Percentiles rank a stretch among this genome's conserved stretches.
These are phyloP conservation scores for Phascolomyces articulosus DNA, from an alignment of 371 early-diverging fungal genomes.

Conservation along the genomic window DNA sequence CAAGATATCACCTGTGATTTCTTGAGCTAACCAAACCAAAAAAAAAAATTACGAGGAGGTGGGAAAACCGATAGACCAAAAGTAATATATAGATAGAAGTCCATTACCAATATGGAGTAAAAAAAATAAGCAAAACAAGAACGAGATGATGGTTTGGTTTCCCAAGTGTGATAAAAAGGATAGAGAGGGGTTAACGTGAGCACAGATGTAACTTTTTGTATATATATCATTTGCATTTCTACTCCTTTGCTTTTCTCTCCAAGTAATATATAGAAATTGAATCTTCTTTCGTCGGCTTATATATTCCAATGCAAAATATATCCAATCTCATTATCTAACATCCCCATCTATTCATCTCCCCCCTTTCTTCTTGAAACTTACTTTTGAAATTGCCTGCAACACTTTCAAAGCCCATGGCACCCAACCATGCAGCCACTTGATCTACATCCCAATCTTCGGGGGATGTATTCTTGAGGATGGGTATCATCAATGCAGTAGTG, in stretches of 20 bases:
- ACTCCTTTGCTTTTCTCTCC: background rate
- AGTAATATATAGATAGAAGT: too few species aligned
- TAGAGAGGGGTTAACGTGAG: background rate
- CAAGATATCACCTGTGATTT: slow-evolving; percentile 65
- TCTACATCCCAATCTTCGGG: slow-evolving; percentile 40
- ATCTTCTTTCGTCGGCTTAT: too few species aligned
- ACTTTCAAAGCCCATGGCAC: slow-evolving; percentile 50
- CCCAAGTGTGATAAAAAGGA: too few species aligned
- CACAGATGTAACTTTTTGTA: background rate
- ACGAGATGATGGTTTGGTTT: too few species aligned
- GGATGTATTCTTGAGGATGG: slow-evolving; percentile 13
- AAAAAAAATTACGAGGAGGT: background rate
- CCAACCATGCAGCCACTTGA: slow-evolving; percentile 37
- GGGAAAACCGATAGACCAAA: too few species aligned
- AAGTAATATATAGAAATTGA: too few species aligned
- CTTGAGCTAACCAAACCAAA: slow-evolving; percentile 44
- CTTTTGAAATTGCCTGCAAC: slow-evolving; percentile 55
- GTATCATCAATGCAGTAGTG: slow-evolving; percentile 12
- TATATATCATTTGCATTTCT: background rate
- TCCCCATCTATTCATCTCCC: too few species aligned
- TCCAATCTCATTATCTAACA: too few species aligned
- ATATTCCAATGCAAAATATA: too few species aligned
- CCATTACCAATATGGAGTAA: too few species aligned
- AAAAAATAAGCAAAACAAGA: background rate
- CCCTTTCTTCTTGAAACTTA: too few species aligned